These are phyloP conservation scores for Tolypocladium sp. DNA, from an alignment of 2,329 filamentous ascomycete genomes.

Conservation along the genomic window DNA sequence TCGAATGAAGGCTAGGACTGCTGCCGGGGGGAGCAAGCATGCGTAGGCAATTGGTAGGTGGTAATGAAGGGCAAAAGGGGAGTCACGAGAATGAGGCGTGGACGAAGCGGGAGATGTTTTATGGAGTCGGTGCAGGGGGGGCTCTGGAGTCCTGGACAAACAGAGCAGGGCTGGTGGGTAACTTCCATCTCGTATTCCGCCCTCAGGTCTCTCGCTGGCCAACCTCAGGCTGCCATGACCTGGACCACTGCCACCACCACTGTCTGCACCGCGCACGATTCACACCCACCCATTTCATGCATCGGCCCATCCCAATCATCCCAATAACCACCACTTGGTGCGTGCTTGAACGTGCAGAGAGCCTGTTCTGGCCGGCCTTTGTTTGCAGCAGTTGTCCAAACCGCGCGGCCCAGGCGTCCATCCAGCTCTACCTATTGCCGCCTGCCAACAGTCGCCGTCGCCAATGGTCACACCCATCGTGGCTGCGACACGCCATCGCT, in stretches of 20 bases:
- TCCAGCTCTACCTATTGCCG: not conserved
- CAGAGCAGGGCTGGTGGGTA: too few species aligned
- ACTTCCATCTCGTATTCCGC: not conserved
- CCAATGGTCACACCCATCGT: not conserved
- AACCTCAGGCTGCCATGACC: not conserved
- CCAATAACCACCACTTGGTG: not conserved
- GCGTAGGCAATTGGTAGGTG: not conserved
- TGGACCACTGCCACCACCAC: not conserved
- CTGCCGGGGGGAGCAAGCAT: not conserved
- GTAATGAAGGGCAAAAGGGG: not conserved
- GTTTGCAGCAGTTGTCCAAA: not conserved
- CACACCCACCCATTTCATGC: not conserved
- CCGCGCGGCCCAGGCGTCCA: not conserved
- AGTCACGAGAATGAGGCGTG: not conserved
- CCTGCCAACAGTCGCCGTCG: not conserved
- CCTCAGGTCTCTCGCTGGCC: not conserved
- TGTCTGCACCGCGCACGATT: not conserved
- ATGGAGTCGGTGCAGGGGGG: conserved; percentile 1
- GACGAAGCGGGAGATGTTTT: not conserved
- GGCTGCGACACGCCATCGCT: not conserved
- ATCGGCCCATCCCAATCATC: not conserved
- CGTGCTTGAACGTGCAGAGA: not conserved
- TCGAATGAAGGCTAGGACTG: conserved; percentile 1
- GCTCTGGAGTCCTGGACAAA: not conserved
- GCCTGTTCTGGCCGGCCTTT: not conserved